phyloP scores from a whole-genome alignment of 768 basidiomycete species.

The Calocera cornea region DNA sequence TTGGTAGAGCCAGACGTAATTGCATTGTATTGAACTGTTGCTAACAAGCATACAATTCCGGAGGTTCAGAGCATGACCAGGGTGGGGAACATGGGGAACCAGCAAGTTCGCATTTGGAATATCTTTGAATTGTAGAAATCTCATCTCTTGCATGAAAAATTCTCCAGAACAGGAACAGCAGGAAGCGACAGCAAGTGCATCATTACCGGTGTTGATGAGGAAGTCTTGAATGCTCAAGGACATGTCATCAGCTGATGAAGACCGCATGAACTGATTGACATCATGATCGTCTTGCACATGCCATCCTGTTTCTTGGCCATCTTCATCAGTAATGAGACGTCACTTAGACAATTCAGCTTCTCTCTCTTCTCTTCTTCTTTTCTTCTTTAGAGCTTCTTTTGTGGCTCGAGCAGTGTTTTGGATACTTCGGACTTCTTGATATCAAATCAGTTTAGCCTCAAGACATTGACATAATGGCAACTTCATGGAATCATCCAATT shows the following conservation, averaged over 20 bases:
- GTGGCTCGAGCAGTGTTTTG: too few species aligned
- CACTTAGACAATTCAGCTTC: not conserved
- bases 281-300: not conserved
- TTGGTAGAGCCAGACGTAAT: not conserved
- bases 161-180: not conserved
- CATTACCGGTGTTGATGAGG: not conserved
- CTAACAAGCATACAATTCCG: not conserved
- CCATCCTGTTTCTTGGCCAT: not conserved
- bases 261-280: not conserved
- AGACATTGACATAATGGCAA: too few species aligned
- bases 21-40: not conserved
- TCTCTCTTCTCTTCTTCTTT: not conserved
- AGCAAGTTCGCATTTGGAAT: not conserved
- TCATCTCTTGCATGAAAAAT: not conserved
- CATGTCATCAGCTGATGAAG: not conserved
- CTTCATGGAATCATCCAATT: too few species aligned
- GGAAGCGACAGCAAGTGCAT: not conserved
- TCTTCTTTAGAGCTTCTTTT: too few species aligned
- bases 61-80: not conserved
- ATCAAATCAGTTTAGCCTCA: too few species aligned
- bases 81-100: not conserved
- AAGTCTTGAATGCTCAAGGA: not conserved
- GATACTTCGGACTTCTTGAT: too few species aligned
- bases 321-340: not conserved
- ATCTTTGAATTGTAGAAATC: not conserved